phyloP scores from a whole-genome alignment of 768 basidiomycete species.

The Pulveroboletus sp. region DNA sequence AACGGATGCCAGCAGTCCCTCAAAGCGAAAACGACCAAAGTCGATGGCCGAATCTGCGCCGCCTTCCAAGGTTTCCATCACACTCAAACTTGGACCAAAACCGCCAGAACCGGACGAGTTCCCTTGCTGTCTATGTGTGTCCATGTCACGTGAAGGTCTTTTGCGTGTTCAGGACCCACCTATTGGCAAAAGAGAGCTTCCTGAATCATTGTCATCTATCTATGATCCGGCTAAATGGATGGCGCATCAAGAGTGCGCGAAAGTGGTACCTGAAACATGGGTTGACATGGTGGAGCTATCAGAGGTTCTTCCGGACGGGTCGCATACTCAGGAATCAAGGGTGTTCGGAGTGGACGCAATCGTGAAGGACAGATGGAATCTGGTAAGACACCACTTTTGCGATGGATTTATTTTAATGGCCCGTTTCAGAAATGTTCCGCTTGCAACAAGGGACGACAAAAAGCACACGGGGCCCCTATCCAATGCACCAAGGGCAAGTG shows the following conservation, averaged over 20 bases:
- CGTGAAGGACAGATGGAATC: slow-evolving; percentile 88
- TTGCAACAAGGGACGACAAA: slow-evolving; percentile 67
- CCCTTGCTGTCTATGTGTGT: slow-evolving; percentile 71
- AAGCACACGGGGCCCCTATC: slow-evolving; percentile 76
- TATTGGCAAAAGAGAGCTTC: slow-evolving; percentile 47
- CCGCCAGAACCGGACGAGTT: slow-evolving; percentile 53
- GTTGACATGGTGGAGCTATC: slow-evolving; percentile 63
- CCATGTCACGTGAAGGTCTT: slow-evolving; percentile 49
- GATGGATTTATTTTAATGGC: neutral
- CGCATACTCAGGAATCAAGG: slow-evolving; percentile 40
- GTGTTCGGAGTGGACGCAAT: slow-evolving; percentile 88
- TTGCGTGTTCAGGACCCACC: slow-evolving; percentile 71
- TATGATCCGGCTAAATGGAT: slow-evolving; percentile 47
- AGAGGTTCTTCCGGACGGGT: slow-evolving; percentile 30
- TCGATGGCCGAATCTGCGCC: slow-evolving; percentile 3
- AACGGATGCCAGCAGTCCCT: slow-evolving; percentile 27
- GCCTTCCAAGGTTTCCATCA: slow-evolving; percentile 48
- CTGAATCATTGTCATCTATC: slow-evolving; percentile 33
- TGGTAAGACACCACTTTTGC: slow-evolving; percentile 52
- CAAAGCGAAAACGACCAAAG: slow-evolving; percentile 29
- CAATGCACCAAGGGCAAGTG: slow-evolving; percentile 97
- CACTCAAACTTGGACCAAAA: slow-evolving; percentile 64
- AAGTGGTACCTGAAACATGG: slow-evolving; percentile 88
- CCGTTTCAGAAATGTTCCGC: slow-evolving; percentile 81
- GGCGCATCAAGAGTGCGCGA: slow-evolving; percentile 81